Evolutionary conservation across 2,329 filamentous ascomycete species (phyloP), one percentile per base, ranked within the genome.

Genomic region (Xenosphaeropsis pyriputrescens): DNA sequence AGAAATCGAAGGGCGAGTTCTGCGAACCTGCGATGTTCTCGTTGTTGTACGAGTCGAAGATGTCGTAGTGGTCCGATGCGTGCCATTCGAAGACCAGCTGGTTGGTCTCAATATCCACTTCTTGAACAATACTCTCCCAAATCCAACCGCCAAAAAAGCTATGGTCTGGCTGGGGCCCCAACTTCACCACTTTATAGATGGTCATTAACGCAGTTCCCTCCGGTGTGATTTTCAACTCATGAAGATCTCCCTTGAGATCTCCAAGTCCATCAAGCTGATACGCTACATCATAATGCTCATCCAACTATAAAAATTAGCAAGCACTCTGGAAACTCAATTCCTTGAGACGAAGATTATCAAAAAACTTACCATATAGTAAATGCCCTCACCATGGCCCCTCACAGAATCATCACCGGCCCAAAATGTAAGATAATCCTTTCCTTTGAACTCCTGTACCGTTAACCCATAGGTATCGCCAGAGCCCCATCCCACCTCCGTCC

Each of bases 21-120:
- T 9, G 22, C 8, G 22, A 26, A 11, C 22, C 22, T 3, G 22
- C 22, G 22, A 26, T 26, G 22, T 26, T 26, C 22, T 26, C 22
- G 22, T 26, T 26, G 8, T 26, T 26, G 22, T 26, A 26, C 8
- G 22, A 26, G 22, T 26, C 22, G 22, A 26, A 26, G 12, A 26
- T 26, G 5, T 26, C 16, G 9, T 32, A 32, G 12, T 64, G 59
- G 41, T 63, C 59, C 34, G 60, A 45, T 22, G 57, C 59, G 14
- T 57, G 55, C 64, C 68, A 72, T 43, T 69, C 60, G 41, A 70
- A 71, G 6, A 70, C 35, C 30, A 70, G 51, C 32, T 58, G 51
- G 15, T 63, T 62, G 2, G 63, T 68, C 9, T 60, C 60, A 14
- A 71, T 57, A 43, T 71, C 61, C 18, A 72, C 55, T 50, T 72